These are phyloP conservation scores for Sarcodon aspratus DNA, from an alignment of 768 basidiomycete species.

Conservation along the genomic window DNA sequence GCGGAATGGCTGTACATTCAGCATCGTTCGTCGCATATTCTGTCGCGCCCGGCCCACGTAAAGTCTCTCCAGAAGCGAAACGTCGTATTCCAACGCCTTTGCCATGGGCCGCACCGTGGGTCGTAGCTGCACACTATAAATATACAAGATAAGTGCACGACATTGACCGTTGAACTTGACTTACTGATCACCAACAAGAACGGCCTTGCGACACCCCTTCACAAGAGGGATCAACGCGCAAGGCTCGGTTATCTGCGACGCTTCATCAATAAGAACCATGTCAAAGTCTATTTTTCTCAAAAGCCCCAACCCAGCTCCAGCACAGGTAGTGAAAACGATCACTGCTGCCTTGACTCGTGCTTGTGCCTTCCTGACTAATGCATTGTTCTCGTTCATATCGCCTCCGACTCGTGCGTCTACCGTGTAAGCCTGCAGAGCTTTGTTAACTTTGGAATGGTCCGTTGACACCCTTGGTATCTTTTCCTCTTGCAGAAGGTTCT, in stretches of 20 bases:
- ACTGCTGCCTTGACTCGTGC: conserved; percentile 42
- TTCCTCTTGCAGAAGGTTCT: conserved; percentile 36
- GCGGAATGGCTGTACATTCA: conserved; percentile 27
- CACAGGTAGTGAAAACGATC: conserved; percentile 58
- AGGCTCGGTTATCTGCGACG: conserved; percentile 61
- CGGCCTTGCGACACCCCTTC: conserved; percentile 44
- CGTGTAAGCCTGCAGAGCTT: conserved; percentile 43
- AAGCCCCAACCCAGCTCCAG: conserved; percentile 50
- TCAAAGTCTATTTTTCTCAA: conserved; percentile 44
- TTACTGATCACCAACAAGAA: conserved; percentile 65
- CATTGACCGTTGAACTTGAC: conserved; percentile 12
- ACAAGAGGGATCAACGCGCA: conserved; percentile 55
- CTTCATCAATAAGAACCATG: conserved; percentile 57
- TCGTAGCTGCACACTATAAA: conserved; percentile 48
- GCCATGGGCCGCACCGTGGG: conserved; percentile 54
- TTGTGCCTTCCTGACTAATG: conserved; percentile 45
- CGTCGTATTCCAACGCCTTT: conserved; percentile 42
- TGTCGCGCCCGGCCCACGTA: conserved; percentile 27
- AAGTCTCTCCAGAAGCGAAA: conserved; percentile 51
- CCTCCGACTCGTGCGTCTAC: conserved; percentile 56
- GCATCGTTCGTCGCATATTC: conserved; percentile 45
- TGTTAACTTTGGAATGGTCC: conserved; percentile 50
- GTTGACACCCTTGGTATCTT: conserved; percentile 60
- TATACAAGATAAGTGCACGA: not conserved
- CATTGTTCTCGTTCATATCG: conserved; percentile 47